These are phyloP conservation scores for Neocucurbitaria cava DNA, from an alignment of 2,329 filamentous ascomycete species.

Conservation along the genomic window DNA sequence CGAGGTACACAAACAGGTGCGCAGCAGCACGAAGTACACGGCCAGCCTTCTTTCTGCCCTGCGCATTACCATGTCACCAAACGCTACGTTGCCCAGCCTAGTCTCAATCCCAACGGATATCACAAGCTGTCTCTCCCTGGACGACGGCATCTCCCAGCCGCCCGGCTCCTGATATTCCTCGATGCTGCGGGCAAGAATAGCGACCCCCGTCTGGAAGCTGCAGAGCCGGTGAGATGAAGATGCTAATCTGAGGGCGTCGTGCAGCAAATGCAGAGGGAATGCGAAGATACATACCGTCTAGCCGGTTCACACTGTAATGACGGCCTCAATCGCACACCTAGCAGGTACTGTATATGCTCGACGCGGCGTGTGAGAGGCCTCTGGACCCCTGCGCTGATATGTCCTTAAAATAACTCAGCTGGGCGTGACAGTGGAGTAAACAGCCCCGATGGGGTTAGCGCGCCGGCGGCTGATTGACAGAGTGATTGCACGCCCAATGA, in stretches of 20 bases:
- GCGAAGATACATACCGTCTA: slow-evolving; percentile 8
- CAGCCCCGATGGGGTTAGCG: slow-evolving; percentile 5
- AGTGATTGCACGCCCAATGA: slow-evolving; percentile 18
- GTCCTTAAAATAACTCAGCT: slow-evolving; percentile 42
- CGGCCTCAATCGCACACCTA: slow-evolving; percentile 16
- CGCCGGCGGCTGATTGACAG: slow-evolving; percentile 4
- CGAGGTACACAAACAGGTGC: slow-evolving; percentile 11
- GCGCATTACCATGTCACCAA: neutral
- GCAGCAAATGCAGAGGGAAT: slow-evolving; percentile 20
- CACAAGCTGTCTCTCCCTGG: neutral
- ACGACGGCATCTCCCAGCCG: slow-evolving; percentile 5
- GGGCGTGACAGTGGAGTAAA: slow-evolving; percentile 16
- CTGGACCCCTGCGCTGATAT: slow-evolving; percentile 21
- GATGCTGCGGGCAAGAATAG: slow-evolving; percentile 22
- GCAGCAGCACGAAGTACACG: slow-evolving; percentile 17
- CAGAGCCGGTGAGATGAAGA: slow-evolving; percentile 16
- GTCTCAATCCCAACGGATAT: neutral
- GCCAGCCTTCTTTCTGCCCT: slow-evolving; percentile 2
- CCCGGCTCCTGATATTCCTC: slow-evolving; percentile 5
- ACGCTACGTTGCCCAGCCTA: neutral
- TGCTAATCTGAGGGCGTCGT: slow-evolving; percentile 23
- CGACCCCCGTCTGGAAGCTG: slow-evolving; percentile 10
- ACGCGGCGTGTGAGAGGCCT: neutral
- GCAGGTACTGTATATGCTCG: slow-evolving; percentile 12
- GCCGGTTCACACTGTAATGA: slow-evolving; percentile 12